Percentiles rank a stretch among this genome's conserved stretches.
phyloP scores from a whole-genome alignment of 2,329 filamentous ascomycete genomes.

The Paraconiothyrium brasiliense region DNA sequence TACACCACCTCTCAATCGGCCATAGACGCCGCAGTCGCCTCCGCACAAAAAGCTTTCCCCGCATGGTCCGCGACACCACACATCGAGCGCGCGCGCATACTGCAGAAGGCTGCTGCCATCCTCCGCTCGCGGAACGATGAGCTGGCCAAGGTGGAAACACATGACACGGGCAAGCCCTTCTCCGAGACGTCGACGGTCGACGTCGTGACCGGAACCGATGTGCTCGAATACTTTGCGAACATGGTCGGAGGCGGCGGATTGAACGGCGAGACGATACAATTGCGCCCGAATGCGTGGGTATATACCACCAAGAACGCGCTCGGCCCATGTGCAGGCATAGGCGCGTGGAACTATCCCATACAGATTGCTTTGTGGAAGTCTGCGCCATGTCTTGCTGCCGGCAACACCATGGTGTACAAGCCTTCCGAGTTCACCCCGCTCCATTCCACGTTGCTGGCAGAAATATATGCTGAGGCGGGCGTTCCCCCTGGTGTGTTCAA shows the following conservation, averaged over 20 bases:
- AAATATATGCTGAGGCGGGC: constrained; percentile 81
- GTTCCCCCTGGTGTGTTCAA: constrained; percentile 87
- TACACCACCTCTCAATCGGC: constrained; percentile 73
- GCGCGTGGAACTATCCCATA: constrained; percentile 92
- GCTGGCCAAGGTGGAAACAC: constrained; percentile 80
- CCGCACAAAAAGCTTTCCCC: constrained; percentile 76
- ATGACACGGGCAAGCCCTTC: constrained; percentile 87
- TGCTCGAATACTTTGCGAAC: constrained; percentile 86
- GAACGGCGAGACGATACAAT: constrained; percentile 79
- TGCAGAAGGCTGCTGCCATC: constrained; percentile 78
- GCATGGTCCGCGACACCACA: constrained; percentile 79
- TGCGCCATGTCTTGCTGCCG: constrained; percentile 82
- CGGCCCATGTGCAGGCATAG: constrained; percentile 86
- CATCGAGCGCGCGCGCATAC: constrained; percentile 78
- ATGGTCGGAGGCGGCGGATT: constrained; percentile 79
- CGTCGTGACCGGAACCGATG: constrained; percentile 82
- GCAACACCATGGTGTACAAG: constrained; percentile 92
- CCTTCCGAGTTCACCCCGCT: constrained; percentile 87
- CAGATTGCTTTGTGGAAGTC: constrained; percentile 93
- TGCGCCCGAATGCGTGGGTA: constrained; percentile 80
- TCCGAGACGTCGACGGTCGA: constrained; percentile 87
- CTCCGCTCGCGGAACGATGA: constrained; percentile 81
- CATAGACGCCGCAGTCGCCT: constrained; percentile 75
- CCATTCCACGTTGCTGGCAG: constrained; percentile 78
- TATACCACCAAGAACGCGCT: constrained; percentile 84